phyloP scores from a whole-genome alignment of 2,329 filamentous ascomycete genomes.

The Fusarium ambrosium region DNA sequence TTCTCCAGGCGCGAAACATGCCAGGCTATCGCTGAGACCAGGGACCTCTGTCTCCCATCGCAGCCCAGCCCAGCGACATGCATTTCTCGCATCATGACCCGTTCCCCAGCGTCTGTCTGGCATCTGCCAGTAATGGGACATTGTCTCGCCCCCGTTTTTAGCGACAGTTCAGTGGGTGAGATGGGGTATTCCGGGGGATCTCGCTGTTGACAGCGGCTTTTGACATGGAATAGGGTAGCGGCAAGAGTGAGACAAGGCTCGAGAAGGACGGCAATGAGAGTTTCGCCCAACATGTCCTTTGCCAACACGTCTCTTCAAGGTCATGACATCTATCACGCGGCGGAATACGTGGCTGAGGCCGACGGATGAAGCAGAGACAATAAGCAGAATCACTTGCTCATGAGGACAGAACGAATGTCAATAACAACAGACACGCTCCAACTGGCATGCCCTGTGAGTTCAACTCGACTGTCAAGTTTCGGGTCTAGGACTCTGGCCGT shows the following conservation, averaged over 20 bases:
- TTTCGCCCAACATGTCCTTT: neutral
- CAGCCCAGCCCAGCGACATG: conserved; percentile 18
- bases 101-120: conserved; percentile 27
- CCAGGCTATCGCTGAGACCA: conserved; percentile 25
- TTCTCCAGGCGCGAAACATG: conserved; percentile 29
- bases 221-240: conserved; percentile 38
- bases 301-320: conserved; percentile 14
- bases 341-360: conserved; percentile 20
- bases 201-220: conserved; percentile 9
- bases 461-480: conserved; percentile 3
- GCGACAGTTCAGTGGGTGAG: conserved; percentile 10
- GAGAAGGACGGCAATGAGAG: neutral
- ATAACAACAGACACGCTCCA: neutral
- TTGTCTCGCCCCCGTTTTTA: conserved; percentile 24
- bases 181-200: conserved; percentile 19
- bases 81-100: conserved; percentile 43
- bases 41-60: neutral
- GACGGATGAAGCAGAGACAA: conserved; percentile 12
- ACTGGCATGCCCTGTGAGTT: neutral
- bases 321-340: conserved; percentile 20
- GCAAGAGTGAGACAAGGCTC: conserved; percentile 18
- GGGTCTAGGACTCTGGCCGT: conserved; percentile 9
- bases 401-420: neutral
- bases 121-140: conserved; percentile 43
- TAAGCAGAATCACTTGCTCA: neutral